Base-by-base conservation (phyloP, 106 monocot genomes). In the Cymbidium sinense region DNA sequence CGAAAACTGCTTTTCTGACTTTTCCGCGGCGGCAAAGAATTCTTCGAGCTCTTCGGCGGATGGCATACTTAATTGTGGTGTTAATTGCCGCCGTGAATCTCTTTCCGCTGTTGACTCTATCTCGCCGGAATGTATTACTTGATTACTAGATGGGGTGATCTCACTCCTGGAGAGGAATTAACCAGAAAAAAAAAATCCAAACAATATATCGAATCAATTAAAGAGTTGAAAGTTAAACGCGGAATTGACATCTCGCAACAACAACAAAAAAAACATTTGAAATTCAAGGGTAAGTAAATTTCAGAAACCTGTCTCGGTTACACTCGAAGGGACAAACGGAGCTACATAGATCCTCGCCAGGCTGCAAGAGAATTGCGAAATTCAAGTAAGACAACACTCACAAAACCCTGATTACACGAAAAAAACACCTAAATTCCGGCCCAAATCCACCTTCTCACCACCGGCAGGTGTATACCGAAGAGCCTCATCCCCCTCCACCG, bases 21-120 rank as follows among this genome's bases (percentile, higher is more conserved):
- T 77, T 87, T 95, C 95, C 23, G 84, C 86, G 0, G 54, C 73
- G 0, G 83, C 80, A 79, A 95, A 95, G 86, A 95, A 95, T 17
- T 86, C 91, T 50, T 95, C 95, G 47, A 95, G 82, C 76, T 95
- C 91, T 43, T 58, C 79, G 67, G 81, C 84, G 12, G 85, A 72
- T 27, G 88, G 91, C 77, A 58, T 79, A 64, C 29, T 77, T 12
- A 34, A 67, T 19, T 23, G 17, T 43, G n/a, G 34, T 21, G 76
- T 21, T 34, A 29, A 47, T 30, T 20, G 43, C 18, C 4, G 34
- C 35, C 43, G 28, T 2, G 75, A 25, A 34, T 43, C 44, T 50
- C 43, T 77, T 75, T 35, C 54, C 7, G 43, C 34, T 34, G 73
- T 84, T 20, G 77, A 73, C 20, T 36, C 52, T 41, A 33, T 12